Base-by-base conservation (phyloP, 1,139 yeast genomes). In the Taphrina flavorubra region DNA sequence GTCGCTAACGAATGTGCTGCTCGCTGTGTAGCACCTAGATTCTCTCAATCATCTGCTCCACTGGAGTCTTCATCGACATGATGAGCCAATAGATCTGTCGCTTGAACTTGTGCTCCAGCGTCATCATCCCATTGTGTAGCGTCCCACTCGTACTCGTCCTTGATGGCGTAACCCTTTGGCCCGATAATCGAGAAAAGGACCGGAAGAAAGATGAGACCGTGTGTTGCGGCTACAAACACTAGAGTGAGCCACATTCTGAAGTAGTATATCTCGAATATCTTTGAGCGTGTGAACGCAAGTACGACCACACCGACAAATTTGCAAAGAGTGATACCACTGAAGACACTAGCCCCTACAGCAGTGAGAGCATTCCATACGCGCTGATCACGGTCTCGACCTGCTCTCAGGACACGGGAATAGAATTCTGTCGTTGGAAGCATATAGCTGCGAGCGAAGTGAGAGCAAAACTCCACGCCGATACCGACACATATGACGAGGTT, bases 191-290 rank as follows among this genome's bases (percentile, higher is more conserved):
- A 83, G 59, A 92, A 80, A 37, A 88, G 76, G 2, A 90, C 85
- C 0, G 99, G 99, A 65, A 92, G 80, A 70, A 92, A 85, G 53
- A 89, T 82, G 68, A 94, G 82, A 1, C 96, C 85, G 76, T 92
- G 97, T 0, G 88, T 73, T 0, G 92, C 87, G 1, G 97, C 96
- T 67, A 90, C 81, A 1, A 88, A 73, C 10, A 94, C 88, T 72
- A 94, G 81, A 0, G 91, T 81, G n/a, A 90, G 80, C 98, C 98
- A 94, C 97, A 94, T 92, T 71, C 97, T 80, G 82, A 94, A 94
- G 76, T 94, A 94, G 77, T 90, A 94, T 0, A 94, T 85, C 72
- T 92, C 96, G 77, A 92, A 94, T 46, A 94, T 92, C 78, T 89
- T 87, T 42, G 96, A 89, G 71, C 85, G 81, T 0, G 98, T 90